phyloP scores from a whole-genome alignment of 1,284 basidiomycete genomes.

The Quambalaria eucalypti region DNA sequence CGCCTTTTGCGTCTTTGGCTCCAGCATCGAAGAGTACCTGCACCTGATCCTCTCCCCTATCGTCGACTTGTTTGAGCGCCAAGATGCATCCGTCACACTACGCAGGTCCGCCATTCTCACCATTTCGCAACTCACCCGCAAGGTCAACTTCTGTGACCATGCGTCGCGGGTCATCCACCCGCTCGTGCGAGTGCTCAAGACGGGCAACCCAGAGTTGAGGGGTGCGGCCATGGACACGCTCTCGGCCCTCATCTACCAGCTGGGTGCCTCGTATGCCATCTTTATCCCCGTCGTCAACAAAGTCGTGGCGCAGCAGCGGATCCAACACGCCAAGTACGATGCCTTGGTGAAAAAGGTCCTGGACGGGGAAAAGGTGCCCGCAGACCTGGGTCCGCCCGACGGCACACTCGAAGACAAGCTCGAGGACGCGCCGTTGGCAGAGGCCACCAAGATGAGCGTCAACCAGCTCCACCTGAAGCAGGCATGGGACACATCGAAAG shows the following conservation, averaged over 20 bases:
- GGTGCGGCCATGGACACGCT: slow-evolving; percentile 86
- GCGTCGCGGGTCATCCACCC: slow-evolving; percentile 95
- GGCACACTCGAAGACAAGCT: slow-evolving; percentile 30
- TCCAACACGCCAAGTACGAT: slow-evolving; percentile 80
- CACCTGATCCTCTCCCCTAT: slow-evolving; percentile 94
- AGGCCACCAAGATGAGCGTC: slow-evolving; percentile 72
- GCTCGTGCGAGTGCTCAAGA: slow-evolving; percentile 76
- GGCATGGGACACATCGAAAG: slow-evolving; percentile 83
- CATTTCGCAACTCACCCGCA: slow-evolving; percentile 78
- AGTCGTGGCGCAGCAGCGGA: slow-evolving; percentile 66
- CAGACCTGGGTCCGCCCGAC: slow-evolving; percentile 48
- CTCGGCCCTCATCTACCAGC: slow-evolving; percentile 80
- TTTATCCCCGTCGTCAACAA: slow-evolving; percentile 96
- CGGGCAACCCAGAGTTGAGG: slow-evolving; percentile 67
- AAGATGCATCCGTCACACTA: slow-evolving; percentile 65
- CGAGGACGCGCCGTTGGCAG: slow-evolving; percentile 49
- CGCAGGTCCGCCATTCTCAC: slow-evolving; percentile 84
- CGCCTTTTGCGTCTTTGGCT: slow-evolving; percentile 87
- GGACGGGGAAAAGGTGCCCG: slow-evolving; percentile 82
- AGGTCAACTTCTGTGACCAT: slow-evolving; percentile 98
- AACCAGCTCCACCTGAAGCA: slow-evolving; percentile 97
- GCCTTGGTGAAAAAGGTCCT: slow-evolving; percentile 77
- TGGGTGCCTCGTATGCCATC: slow-evolving; percentile 92
- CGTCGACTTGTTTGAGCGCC: slow-evolving; percentile 78
- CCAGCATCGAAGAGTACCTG: slow-evolving; percentile 94